Evolutionary conservation across 495 filamentous ascomycete species (phyloP).

Genomic region (Copromyces sp.): DNA sequence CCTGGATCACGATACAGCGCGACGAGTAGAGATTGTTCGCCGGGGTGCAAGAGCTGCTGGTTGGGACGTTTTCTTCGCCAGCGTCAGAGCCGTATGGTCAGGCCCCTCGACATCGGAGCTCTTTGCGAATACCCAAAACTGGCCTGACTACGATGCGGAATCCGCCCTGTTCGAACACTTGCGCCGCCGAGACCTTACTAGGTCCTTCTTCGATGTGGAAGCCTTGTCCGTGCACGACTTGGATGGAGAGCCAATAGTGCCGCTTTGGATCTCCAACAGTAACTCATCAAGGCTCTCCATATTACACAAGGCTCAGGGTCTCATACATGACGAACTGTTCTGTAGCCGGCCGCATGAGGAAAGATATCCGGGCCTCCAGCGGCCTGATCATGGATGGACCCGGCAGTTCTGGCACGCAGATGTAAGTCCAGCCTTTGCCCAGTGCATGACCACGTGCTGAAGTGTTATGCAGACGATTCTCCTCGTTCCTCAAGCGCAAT

Average conservation of each 20-base stretch:
- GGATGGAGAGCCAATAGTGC: background rate
- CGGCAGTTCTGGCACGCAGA: background rate
- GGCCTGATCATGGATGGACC: background rate
- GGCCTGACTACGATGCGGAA: background rate
- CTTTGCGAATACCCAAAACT: background rate
- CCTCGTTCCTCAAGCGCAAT: background rate
- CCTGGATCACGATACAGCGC: background rate
- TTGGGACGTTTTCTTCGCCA: background rate
- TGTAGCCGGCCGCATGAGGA: background rate
- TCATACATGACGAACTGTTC: background rate
- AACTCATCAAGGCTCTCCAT: background rate
- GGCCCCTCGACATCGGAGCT: background rate
- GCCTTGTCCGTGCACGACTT: background rate
- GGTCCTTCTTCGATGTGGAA: background rate
- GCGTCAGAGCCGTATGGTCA: background rate
- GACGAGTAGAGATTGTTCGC: background rate
- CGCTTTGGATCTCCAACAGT: background rate
- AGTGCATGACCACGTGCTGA: background rate
- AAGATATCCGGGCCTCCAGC: background rate
- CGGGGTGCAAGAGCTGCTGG: background rate
- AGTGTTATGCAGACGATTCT: background rate
- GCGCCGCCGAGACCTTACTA: background rate
- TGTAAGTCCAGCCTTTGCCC: background rate
- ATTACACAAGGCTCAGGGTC: background rate
- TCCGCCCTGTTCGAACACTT: background rate